Evolutionary conservation across 768 basidiomycete species (phyloP).

Genomic region (Kwoniella heveanensis): DNA sequence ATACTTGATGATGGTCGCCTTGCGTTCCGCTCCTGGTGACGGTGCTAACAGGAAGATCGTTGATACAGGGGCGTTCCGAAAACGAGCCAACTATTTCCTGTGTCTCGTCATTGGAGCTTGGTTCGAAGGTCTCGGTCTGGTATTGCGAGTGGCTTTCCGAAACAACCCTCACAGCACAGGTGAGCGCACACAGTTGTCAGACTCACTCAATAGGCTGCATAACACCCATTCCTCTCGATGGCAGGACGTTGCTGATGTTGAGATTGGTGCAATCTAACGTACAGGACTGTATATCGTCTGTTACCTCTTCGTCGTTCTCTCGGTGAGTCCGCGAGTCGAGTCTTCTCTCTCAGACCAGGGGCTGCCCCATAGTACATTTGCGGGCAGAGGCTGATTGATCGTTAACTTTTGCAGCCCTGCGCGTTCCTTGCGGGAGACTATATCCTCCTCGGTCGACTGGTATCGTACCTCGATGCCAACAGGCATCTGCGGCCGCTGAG

Average conservation of each 20-base stretch:
- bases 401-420: constrained; percentile 37
- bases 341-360: too few relatives aligned
- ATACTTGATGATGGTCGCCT: too few relatives aligned
- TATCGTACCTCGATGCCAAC: constrained; percentile 41
- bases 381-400: not conserved
- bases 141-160: constrained; percentile 46
- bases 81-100: constrained; percentile 48
- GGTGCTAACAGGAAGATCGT: too few relatives aligned
- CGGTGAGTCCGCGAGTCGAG: constrained; percentile 7
- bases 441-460: constrained; percentile 52
- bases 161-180: constrained; percentile 42
- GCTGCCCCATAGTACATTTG: too few relatives aligned
- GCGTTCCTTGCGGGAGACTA: constrained; percentile 55
- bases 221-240: too few relatives aligned
- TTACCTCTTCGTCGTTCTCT: constrained; percentile 53
- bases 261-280: too few relatives aligned
- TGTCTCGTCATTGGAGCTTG: constrained; percentile 53
- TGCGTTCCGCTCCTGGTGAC: too few relatives aligned
- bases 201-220: too few relatives aligned
- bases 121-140: constrained; percentile 52
- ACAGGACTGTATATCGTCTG: constrained; percentile 50
- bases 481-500: constrained; percentile 48
- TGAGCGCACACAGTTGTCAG: constrained; percentile 1
- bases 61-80: constrained; percentile 29
- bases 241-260: too few relatives aligned